Base-by-base conservation (phyloP, 2,329 filamentous ascomycete species). In the Nectriaceae sp. region DNA sequence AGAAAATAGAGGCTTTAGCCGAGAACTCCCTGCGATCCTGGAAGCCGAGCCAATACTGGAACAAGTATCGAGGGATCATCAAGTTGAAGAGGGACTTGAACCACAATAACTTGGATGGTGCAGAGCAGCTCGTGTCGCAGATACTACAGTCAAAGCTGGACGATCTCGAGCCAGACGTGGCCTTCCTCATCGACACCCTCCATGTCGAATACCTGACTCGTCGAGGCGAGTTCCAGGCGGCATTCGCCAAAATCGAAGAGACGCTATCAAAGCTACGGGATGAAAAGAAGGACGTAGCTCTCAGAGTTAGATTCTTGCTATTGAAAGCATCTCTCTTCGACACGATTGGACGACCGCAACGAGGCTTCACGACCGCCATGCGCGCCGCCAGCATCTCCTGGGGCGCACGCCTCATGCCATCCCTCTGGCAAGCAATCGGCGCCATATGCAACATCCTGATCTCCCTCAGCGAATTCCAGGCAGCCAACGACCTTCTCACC, bases 311-410 rank as follows among this genome's bases (percentile, higher is more conserved):
- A 21, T 76, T 95, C 1, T 78, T 96, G 13, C 77, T 89, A 3
- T 70, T 86, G 41, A 95, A 96, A 65, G 85, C 84, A 1, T 76
- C 81, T 4, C 76, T 96, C 3, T 83, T 90, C 47, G 80, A 83
- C 46, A 80, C 78, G 56, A 82, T 82, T 37, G 87, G 86, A 2
- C 82, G 86, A 3, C 80, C 90, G 0, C 82, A 89, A 57, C 82
- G 87, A 50, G 90, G 84, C 0, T 90, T 96, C 65, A 90, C 88
- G 2, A 77, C 92, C 4, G 84, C 84, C 4, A 76, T 95, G 60
- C 80, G 89, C 37, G 90, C 90, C 1, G 85, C 88, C 3, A 86
- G 80, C 61, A 82, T 90, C 16, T 86, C 89, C 0, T 84, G 88
- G 74, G 80, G 84, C 40, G 82, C 87, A 2, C 78, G 84, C 1